Base-by-base conservation (phyloP, 2,329 filamentous ascomycete species). In the Phaeomoniella chlamydospora region DNA sequence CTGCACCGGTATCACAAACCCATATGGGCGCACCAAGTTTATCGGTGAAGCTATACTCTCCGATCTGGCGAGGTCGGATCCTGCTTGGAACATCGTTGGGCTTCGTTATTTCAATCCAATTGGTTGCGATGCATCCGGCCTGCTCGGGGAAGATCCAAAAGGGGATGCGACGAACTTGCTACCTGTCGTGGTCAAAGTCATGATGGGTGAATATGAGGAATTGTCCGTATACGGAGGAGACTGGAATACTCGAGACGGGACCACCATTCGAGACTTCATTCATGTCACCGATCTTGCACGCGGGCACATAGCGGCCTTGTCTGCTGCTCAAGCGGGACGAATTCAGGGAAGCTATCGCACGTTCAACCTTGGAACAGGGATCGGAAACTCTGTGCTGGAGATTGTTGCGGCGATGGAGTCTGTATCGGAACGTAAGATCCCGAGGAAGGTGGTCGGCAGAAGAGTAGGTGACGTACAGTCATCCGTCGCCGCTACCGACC, bases 21-120 rank as follows among this genome's bases (percentile, higher is more conserved):
- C 75, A 2, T 80, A 80, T 46, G 75, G 74, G 13, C 65, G 75
- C 36, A 72, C 74, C 2, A 80, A 80, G 52, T 79, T 72, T 62
- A 74, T 80, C 55, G 73, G 71, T 40, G 76, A 79, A 49, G 73
- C 73, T 5, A 78, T 80, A 33, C 56, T 80, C 11, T 69, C 70
- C 11, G 76, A 80, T 48, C 54, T 75, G 29, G 73, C 72, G 11
- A 55, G 60, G 13, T 68, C 75, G 3, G 72, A 79, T 49, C 65
- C 72, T 4, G 62, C 67, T 15, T 77, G 74, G 72, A 68, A 67
- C 12, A 73, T 78, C 43, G 70, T 73, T 19, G 71, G 72, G 3
- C 59, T 80, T 17, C 65, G 75, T 18, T 80, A 80, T 54, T 80
- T 80, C 58, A 80, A 79, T 43, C 76, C 75, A 1, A 70, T 78